These are phyloP conservation scores for Aspergillus kassunensis DNA, from an alignment of 495 filamentous ascomycete genomes.

Conservation along the genomic window DNA sequence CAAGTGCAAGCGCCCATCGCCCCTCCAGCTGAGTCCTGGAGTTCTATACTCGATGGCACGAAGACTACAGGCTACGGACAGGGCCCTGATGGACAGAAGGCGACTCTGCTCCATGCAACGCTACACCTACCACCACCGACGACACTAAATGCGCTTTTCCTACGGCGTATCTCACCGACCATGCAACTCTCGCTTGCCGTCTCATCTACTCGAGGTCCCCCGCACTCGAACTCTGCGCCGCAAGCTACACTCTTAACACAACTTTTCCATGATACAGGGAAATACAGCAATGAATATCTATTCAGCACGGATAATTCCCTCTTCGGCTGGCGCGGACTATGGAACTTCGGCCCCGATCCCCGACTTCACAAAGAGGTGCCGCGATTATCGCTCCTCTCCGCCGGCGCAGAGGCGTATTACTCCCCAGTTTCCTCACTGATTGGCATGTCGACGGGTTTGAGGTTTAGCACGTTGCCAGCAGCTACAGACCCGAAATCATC, in stretches of 20 bases:
- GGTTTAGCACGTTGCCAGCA: constrained; percentile 87
- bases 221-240: constrained; percentile 41
- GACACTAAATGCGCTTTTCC: constrained; percentile 80
- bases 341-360: constrained; percentile 89
- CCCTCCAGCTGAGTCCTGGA: constrained; percentile 32
- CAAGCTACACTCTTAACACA: constrained; percentile 61
- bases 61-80: constrained; percentile 13
- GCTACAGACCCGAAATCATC: constrained; percentile 56
- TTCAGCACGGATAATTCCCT: constrained; percentile 90
- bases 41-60: constrained; percentile 27
- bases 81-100: constrained; percentile 35
- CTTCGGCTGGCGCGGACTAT: constrained; percentile 81
- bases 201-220: constrained; percentile 64
- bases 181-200: constrained; percentile 76
- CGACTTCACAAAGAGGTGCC: constrained; percentile 26
- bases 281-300: constrained; percentile 85
- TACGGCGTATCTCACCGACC: constrained; percentile 74
- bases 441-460: constrained; percentile 73
- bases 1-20: constrained; percentile 51
- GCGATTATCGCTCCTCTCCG: constrained; percentile 54
- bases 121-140: constrained; percentile 76
- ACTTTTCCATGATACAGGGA: constrained; percentile 81
- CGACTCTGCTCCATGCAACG: constrained; percentile 80
- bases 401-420: constrained; percentile 93
- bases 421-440: constrained; percentile 86